A percentile compares a stretch with the other conserved stretches of the same genome.
phyloP scores from a whole-genome alignment of 805 yeast species.

The Schizosaccharomyces pombe region DNA sequence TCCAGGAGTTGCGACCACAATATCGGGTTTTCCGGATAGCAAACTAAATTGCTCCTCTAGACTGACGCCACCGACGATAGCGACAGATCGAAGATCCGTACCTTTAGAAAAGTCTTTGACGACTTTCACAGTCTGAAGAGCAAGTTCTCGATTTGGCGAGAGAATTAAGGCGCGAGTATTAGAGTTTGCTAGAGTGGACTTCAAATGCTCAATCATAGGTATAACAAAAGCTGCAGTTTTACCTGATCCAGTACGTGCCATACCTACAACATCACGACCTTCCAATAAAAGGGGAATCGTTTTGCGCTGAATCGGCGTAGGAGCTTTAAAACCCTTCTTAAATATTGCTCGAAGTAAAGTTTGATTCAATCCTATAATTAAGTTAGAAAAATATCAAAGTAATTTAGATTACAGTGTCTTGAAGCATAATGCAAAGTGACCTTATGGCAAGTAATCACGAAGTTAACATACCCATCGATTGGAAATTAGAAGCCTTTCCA shows the following conservation, averaged over 20 bases:
- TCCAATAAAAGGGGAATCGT: slow-evolving; percentile 77
- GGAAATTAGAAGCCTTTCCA: slow-evolving; percentile 28
- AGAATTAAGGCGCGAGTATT: slow-evolving; percentile 75
- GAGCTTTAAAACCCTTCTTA: slow-evolving; percentile 75
- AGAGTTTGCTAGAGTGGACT: slow-evolving; percentile 51
- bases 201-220: slow-evolving; percentile 71
- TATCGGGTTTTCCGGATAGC: slow-evolving; percentile 87
- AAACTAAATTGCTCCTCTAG: slow-evolving; percentile 82
- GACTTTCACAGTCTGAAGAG: slow-evolving; percentile 72
- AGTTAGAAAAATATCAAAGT: background rate
- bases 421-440: no score
- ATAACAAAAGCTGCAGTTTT: slow-evolving; percentile 90
- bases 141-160: slow-evolving; percentile 91
- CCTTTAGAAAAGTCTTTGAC: slow-evolving; percentile 72
- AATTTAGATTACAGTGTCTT: background rate
- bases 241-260: slow-evolving; percentile 99
- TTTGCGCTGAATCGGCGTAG: slow-evolving; percentile 94
- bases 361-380: slow-evolving; percentile 33
- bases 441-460: no score
- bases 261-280: slow-evolving; percentile 85
- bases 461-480: slow-evolving; percentile 22
- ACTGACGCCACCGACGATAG: slow-evolving; percentile 95
- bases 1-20: slow-evolving; percentile 92
- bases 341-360: slow-evolving; percentile 42
- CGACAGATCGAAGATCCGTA: slow-evolving; percentile 54